A percentile compares a stretch with the other conserved stretches of the same genome.
These are phyloP conservation scores for Penicillium odoratum DNA, from an alignment of 495 filamentous ascomycete genomes.

Conservation along the genomic window DNA sequence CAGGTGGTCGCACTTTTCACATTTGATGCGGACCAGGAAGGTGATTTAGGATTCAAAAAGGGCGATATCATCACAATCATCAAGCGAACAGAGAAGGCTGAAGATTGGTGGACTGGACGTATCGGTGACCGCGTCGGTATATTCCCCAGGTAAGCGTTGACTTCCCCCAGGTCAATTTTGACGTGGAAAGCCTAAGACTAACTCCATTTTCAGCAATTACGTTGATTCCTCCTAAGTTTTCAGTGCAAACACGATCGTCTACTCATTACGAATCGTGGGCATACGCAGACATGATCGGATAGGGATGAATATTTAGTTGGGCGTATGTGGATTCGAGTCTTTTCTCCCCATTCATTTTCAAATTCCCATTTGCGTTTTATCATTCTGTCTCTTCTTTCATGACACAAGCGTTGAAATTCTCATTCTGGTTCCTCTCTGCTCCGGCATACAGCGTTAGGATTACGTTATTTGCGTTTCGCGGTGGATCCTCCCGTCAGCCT, in stretches of 20 bases:
- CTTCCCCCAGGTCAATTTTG: background rate
- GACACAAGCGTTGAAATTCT: slow-evolving; percentile 27
- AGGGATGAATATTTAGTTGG: slow-evolving; percentile 10
- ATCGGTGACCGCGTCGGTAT: slow-evolving; percentile 65
- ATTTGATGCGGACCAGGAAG: slow-evolving; percentile 90
- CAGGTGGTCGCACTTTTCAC: slow-evolving; percentile 89
- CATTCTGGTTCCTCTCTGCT: slow-evolving; percentile 9
- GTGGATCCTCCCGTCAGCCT: slow-evolving; percentile 8
- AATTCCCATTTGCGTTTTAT: slow-evolving; percentile 1
- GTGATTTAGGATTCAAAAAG: slow-evolving; percentile 91
- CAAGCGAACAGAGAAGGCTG: slow-evolving; percentile 89
- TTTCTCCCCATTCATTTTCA: slow-evolving; percentile 10
- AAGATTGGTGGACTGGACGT: slow-evolving; percentile 83
- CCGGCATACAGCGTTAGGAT: slow-evolving; percentile 3
- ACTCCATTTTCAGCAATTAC: slow-evolving; percentile 40
- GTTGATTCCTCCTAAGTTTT: slow-evolving; percentile 39
- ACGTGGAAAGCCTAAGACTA: slow-evolving; percentile 5
- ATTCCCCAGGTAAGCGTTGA: slow-evolving; percentile 54
- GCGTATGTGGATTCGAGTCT: slow-evolving; percentile 8
- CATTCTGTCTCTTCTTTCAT: slow-evolving; percentile 7
- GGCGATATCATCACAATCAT: slow-evolving; percentile 96
- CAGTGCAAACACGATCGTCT: slow-evolving; percentile 1
- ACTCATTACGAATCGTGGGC: slow-evolving; percentile 1
- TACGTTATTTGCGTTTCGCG: slow-evolving; percentile 8
- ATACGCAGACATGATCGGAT: background rate